Base-by-base conservation (phyloP, 2,329 filamentous ascomycete genomes). In the Neocucurbitaria cava region DNA sequence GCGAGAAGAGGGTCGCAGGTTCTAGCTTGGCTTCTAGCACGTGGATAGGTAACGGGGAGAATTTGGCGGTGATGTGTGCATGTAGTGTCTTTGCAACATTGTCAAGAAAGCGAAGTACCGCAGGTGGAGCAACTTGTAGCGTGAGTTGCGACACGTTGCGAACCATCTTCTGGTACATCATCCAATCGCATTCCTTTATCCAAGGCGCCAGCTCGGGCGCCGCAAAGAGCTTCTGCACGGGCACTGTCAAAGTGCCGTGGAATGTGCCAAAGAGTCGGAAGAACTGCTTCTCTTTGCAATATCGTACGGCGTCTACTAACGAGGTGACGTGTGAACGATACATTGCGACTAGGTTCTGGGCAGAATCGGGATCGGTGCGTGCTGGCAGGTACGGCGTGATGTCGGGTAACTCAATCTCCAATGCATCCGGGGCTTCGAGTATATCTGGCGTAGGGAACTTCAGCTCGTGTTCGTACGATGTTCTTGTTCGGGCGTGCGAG, bases 121-220 rank as follows among this genome's bases (percentile, higher is more conserved):
- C 85, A 54, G 93, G 91, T 1, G 95, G 95, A 3, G 96, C 89
- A 13, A 96, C 93, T 73, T 98, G 93, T 7, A 97, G 83, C 3
- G 92, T 95, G 36, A 98, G 82, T n/a, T 89, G 87, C 1, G 91
- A 90, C 36, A 98, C 87, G 57, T 97, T 96, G 49, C 89, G 88
- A 78, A 97, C 92, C 90, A 98, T 96, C 64, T 93, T 92, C 74
- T 98, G 92, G 73, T 99, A 99, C 79, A 97, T 90, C 30, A 94
- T 84, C 78, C 95, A 96, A 74, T 99, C 95, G 72, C 92, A 96
- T 73, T 96, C 90, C 72, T 95, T 91, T 57, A 99, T 96, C 95
- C 95, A 99, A 1, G 89, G 85, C 2, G 92, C 91, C 50, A 98
- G 81, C 50, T 87, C 88, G 2, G 89, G 87, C 68, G 96, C 87